phyloP scores from a whole-genome alignment of 805 yeast genomes.

The Wickerhamiella sergipiensis region DNA sequence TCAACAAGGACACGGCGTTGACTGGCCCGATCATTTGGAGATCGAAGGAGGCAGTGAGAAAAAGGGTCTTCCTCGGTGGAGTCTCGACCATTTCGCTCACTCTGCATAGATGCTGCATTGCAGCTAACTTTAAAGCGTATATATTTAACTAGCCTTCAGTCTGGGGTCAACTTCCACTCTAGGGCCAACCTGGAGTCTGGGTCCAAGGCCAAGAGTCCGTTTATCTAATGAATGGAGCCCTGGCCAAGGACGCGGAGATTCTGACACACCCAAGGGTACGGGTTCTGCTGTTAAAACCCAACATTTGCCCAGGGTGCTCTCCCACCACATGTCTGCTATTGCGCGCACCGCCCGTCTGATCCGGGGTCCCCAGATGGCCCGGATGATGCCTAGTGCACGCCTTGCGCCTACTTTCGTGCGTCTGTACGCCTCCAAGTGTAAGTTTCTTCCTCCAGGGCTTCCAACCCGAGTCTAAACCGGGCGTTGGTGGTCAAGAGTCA shows the following conservation, averaged over 20 bases:
- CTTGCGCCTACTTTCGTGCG: slow-evolving; percentile 17
- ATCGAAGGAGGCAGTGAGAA: not conserved
- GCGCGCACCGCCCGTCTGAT: slow-evolving; percentile 5
- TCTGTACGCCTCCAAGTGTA: slow-evolving; percentile 27
- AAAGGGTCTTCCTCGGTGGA: not conserved
- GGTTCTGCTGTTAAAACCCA: not conserved
- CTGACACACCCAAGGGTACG: not conserved
- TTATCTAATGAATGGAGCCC: not conserved
- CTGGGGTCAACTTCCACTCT: too few species aligned
- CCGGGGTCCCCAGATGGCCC: slow-evolving; percentile 1
- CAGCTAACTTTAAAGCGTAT: too few species aligned
- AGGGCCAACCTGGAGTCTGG: too few species aligned
- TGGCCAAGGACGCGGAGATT: not conserved
- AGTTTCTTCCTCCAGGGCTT: slow-evolving; percentile 3
- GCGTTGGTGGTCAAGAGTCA: not conserved
- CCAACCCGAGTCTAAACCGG: not conserved
- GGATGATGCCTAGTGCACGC: not conserved
- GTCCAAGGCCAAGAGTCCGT: too few species aligned
- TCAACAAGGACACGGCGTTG: slow-evolving; percentile 39
- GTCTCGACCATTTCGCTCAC: not conserved
- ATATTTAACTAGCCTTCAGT: too few species aligned
- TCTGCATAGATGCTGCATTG: too few species aligned
- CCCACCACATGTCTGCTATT: slow-evolving; percentile 2
- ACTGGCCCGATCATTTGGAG: slow-evolving; percentile 39
- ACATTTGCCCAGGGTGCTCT: not conserved